These are phyloP conservation scores for Phytophthora brassicae DNA, from an alignment of 352 stramenopile genomes.

Conservation along the genomic window DNA sequence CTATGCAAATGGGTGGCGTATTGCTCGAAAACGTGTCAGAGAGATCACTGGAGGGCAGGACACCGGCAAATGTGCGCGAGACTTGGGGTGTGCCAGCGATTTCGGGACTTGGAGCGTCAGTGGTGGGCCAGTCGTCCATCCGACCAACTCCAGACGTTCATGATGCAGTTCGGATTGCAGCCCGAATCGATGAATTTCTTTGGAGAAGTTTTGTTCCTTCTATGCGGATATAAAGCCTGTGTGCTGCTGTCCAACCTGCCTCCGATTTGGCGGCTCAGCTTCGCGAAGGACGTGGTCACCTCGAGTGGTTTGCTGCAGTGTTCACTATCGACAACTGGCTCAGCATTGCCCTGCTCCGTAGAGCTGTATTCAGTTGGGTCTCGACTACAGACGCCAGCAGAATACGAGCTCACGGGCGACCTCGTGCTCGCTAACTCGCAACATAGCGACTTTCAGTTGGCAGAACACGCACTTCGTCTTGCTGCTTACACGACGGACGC, in stretches of 20 bases:
- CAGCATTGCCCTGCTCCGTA: not conserved
- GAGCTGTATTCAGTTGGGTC: constrained; percentile 27
- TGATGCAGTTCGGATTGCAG: constrained; percentile 35
- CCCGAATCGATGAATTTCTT: constrained; percentile 65
- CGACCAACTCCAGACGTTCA: constrained; percentile 27
- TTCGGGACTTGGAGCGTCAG: constrained; percentile 33
- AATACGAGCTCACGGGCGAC: constrained; percentile 48
- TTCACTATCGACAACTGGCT: not conserved
- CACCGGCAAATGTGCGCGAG: constrained; percentile 41
- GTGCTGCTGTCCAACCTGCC: constrained; percentile 74
- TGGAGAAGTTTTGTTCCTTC: constrained; percentile 72
- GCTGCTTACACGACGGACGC: not conserved
- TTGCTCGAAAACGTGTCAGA: constrained; percentile 63
- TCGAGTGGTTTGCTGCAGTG: constrained; percentile 39
- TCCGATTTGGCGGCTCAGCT: constrained; percentile 39
- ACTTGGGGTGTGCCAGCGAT: constrained; percentile 26
- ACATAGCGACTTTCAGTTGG: constrained; percentile 29
- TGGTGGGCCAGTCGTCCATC: constrained; percentile 37
- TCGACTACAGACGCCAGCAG: constrained; percentile 45
- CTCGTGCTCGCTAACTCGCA: constrained; percentile 46
- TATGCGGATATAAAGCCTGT: constrained; percentile 59
- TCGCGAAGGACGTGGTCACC: constrained; percentile 41
- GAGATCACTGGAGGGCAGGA: constrained; percentile 41
- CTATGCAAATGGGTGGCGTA: constrained; percentile 60
- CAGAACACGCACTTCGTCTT: constrained; percentile 27